Percentiles rank a stretch among this genome's conserved stretches.
These are phyloP conservation scores for Postia placenta DNA, from an alignment of 768 basidiomycete genomes.

Conservation along the genomic window DNA sequence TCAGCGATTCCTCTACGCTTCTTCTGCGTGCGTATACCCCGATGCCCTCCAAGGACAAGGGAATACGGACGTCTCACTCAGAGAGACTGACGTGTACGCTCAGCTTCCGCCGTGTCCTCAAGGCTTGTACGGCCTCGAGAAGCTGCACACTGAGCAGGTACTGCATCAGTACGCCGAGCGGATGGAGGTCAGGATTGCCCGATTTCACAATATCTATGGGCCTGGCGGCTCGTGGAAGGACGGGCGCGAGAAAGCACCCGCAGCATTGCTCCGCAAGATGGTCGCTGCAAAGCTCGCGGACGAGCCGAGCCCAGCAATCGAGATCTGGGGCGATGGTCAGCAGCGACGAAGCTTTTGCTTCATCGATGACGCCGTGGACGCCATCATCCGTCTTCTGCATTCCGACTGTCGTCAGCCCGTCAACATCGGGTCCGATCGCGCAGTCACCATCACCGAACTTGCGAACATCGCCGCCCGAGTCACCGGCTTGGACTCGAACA, in stretches of 20 bases:
- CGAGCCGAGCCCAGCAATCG: conserved; percentile 24
- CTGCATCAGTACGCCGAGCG: conserved; percentile 25
- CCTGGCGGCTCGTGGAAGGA: conserved; percentile 46
- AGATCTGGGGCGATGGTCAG: conserved; percentile 52
- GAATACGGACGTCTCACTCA: conserved; percentile 34
- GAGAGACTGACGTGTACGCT: conserved; percentile 39
- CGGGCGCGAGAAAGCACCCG: conserved; percentile 55
- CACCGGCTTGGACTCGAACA: conserved; percentile 23
- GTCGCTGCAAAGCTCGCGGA: conserved; percentile 25
- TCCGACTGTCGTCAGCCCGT: conserved; percentile 31
- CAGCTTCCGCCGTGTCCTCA: conserved; percentile 38
- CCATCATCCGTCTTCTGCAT: conserved; percentile 35
- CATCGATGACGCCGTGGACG: conserved; percentile 51
- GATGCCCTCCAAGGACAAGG: conserved; percentile 31
- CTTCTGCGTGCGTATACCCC: conserved; percentile 56
- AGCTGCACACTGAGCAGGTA: conserved; percentile 44
- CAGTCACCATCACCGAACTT: conserved; percentile 37
- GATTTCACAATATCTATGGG: conserved; percentile 57
- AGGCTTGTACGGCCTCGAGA: conserved; percentile 56
- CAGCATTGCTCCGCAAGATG: conserved; percentile 51
- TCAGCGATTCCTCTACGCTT: conserved; percentile 45
- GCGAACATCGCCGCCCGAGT: conserved; percentile 33
- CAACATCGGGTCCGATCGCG: conserved; percentile 47
- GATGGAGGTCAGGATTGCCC: conserved; percentile 39
- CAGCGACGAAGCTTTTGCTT: conserved; percentile 53